phyloP scores from a whole-genome alignment of 1,139 yeast genomes.

The Pichia sp. region DNA sequence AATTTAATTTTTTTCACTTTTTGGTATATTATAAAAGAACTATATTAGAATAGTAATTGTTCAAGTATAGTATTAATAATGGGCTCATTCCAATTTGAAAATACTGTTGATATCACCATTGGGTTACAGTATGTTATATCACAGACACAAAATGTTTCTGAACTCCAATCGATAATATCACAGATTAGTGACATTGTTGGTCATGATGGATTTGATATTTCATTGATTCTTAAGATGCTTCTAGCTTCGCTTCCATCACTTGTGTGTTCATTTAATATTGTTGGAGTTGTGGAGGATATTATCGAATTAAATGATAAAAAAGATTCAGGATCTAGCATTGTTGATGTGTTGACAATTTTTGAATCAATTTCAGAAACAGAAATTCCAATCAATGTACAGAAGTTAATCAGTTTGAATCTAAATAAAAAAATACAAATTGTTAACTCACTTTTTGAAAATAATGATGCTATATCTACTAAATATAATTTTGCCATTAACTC shows the following conservation, averaged over 20 bases:
- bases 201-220: not conserved
- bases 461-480: not conserved
- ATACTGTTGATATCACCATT: slow-evolving; percentile 1
- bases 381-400: not conserved
- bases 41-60: too few relatives aligned
- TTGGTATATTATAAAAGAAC: too few relatives aligned
- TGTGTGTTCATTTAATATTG: not conserved
- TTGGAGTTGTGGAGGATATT: not conserved
- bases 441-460: not conserved
- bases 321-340: not conserved
- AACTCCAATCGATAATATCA: not conserved
- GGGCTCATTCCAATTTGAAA: not conserved
- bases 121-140: slow-evolving; percentile 4
- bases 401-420: not conserved
- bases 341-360: slow-evolving; percentile 4
- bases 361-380: not conserved
- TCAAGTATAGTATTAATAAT: too few relatives aligned
- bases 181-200: slow-evolving; percentile 1
- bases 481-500: slow-evolving; percentile 5
- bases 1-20: too few relatives aligned
- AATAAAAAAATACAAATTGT: slow-evolving; percentile 3
- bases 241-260: slow-evolving; percentile 5
- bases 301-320: not conserved
- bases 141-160: not conserved
- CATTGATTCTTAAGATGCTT: slow-evolving; percentile 3